Evolutionary conservation across 192 early-diverging fungal species (phyloP), one percentile per base, ranked within the genome.

Genomic region (Bifiguratus adelaidae): DNA sequence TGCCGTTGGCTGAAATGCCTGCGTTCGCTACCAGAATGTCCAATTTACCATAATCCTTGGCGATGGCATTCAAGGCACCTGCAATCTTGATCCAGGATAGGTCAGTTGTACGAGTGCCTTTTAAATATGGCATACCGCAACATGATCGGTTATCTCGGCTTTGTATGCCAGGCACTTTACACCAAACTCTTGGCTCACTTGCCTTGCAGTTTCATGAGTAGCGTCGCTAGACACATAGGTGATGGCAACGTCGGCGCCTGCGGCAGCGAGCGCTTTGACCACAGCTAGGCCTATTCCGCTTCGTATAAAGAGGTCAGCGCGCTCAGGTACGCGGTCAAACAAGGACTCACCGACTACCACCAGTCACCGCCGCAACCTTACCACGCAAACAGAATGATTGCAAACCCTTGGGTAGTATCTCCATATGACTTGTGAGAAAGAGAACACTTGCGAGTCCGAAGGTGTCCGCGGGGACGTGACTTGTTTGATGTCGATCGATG

Each of bases 11-110:
- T 26, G 44, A 43, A 26, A 62, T 33, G 41, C 60, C 60, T 21
- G 60, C 60, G 22, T 62, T 62, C 22, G 54, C 60, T 8, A 62
- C 54, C 40, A 62, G 52, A 30, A 62, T 52, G 30, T 62, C 53
- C 23, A 62, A 48, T 22, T 25, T 33, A n/a, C 53, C 49, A 51
- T 45, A 62, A n/a, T 65, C 58, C 2, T 48, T 27, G 9, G 50
- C 52, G 15, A 60, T 30, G 18, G 53, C 29, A n/a, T 53, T 18
- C 32, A 64, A 13, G 11, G 1, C 32, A 13, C 32, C 32, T 15
- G 11, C 32, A 15, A 34, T 15, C 32, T 34, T n/a, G n/a, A n/a
- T n/a, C n/a, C n/a, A n/a, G n/a, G n/a, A n/a, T n/a, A n/a, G n/a
- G n/a, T n/a, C n/a, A n/a, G n/a, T n/a, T n/a, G n/a, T n/a, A n/a